phyloP scores from a whole-genome alignment of 345 rosid species.

The Microcos paniculata region DNA sequence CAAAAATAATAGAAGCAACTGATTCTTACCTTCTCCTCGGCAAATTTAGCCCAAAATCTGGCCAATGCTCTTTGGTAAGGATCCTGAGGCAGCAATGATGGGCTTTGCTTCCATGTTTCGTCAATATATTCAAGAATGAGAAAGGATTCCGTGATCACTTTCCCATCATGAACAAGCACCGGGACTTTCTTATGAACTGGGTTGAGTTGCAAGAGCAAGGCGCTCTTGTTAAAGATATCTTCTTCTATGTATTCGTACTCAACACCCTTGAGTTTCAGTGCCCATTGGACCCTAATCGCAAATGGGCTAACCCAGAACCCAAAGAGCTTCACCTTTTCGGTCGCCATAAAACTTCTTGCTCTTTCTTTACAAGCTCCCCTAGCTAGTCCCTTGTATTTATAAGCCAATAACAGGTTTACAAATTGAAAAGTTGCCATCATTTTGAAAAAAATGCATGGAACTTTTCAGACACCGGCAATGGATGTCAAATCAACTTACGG shows the following conservation, averaged over 20 bases:
- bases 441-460: too few species aligned
- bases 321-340: slow-evolving; percentile 17
- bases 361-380: too few species aligned
- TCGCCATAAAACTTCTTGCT: not conserved
- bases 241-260: slow-evolving; percentile 25
- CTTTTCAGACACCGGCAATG: too few species aligned
- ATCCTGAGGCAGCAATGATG: slow-evolving; percentile 38
- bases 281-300: slow-evolving; percentile 9
- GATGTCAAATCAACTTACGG: too few species aligned
- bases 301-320: slow-evolving; percentile 26
- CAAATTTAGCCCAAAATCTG: slow-evolving; percentile 43
- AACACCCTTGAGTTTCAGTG: slow-evolving; percentile 22
- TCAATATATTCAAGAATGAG: slow-evolving; percentile 31
- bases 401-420: too few species aligned
- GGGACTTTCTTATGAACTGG: slow-evolving; percentile 14
- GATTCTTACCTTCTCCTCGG: slow-evolving; percentile 24
- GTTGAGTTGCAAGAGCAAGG: slow-evolving; percentile 15
- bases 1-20: not conserved
- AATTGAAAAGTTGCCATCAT: too few species aligned
- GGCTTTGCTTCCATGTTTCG: slow-evolving; percentile 38
- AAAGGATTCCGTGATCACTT: slow-evolving; percentile 12
- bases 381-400: too few species aligned
- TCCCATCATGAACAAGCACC: slow-evolving; percentile 8
- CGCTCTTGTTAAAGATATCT: slow-evolving; percentile 20
- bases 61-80: slow-evolving; percentile 36